Evolutionary conservation across 768 basidiomycete genomes (phyloP), one percentile per base, ranked within the genome.

Genomic region (Panellus pusillus): DNA sequence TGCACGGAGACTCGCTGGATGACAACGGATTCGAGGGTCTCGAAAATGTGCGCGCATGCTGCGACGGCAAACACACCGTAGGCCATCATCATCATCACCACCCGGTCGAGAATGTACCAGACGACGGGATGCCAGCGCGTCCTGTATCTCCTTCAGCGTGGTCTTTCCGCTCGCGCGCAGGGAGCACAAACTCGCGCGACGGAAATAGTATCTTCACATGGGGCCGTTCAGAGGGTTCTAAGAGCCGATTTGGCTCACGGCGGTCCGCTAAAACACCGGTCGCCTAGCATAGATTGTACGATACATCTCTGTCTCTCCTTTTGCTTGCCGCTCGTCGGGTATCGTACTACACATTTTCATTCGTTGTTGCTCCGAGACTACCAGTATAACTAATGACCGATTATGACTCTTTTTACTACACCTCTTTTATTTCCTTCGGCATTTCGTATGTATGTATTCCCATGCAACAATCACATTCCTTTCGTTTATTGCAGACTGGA

Each of bases 21-120:
- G 90, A 91, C 60, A 85, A 85, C 29, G 91, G 84, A 5, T 98
- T 83, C 66, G 95, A 98, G 64, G 94, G 93, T 0, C 69, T 98
- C 50, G 95, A 98, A 74, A 98, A 98, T 63, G 94, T 98, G 18
- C 81, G 96, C 19, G 93, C 89, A 1, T 93, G 91, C 67, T 93
- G 91, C 63, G 90, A 92, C 66, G 91, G 91, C 17, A 78, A 83
- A 47, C 92, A 94, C 69, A 93, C 91, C 1, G 90, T 94, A 15
- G 90, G 91, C 0, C 80, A 81, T 49, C 70, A 76, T 50, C 69
- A 71, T 19, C 60, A 69, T 59, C 52, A 57, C 29, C 56, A 52
- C 43, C 63, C 61, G 31, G 62, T 64, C 27, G 60, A 61, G 35
- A 76, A 75, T 20, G 61, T 70, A 36, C 55, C 73, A 57, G 81